A percentile compares a stretch with the other conserved stretches of the same genome.
Evolutionary conservation across 208 protist genomes (phyloP).

Genomic region (Leishmania tarentolae): DNA sequence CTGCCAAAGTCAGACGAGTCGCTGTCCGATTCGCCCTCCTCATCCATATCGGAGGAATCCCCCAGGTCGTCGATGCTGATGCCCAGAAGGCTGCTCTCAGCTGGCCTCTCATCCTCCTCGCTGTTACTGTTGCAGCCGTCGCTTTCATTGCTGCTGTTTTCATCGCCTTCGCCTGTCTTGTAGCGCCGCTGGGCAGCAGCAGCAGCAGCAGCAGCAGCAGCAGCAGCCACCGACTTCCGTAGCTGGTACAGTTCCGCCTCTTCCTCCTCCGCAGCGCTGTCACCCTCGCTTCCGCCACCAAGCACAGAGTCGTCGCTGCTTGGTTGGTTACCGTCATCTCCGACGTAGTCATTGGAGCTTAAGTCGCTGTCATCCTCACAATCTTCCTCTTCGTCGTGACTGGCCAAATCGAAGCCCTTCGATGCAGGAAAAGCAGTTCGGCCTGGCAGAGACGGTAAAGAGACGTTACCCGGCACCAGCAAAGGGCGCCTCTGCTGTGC

Average conservation of each 20-base stretch:
- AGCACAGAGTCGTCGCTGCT: slow-evolving; percentile 46
- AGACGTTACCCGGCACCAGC: not conserved
- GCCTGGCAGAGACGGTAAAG: not conserved
- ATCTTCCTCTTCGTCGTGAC: slow-evolving; percentile 11
- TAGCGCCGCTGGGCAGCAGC: not conserved
- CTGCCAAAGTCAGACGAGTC: slow-evolving; percentile 11
- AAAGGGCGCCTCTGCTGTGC: not conserved
- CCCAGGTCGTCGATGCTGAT: not conserved
- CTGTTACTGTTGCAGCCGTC: slow-evolving; percentile 3
- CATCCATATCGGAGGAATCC: not conserved
- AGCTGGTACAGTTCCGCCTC: slow-evolving; percentile 33
- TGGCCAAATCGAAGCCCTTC: not conserved
- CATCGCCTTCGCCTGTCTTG: not conserved
- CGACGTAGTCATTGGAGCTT: slow-evolving; percentile 44
- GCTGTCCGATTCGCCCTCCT: slow-evolving; percentile 12
- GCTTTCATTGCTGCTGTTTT: slow-evolving; percentile 1
- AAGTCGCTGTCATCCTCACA: slow-evolving; percentile 14
- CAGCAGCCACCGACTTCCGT: slow-evolving; percentile 25
- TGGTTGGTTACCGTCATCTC: slow-evolving; percentile 65
- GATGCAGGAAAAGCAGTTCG: not conserved
- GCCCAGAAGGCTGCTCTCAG: not conserved
- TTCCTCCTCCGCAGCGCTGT: slow-evolving; percentile 28
- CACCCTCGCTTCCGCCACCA: slow-evolving; percentile 20
- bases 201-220: slow-evolving; percentile 6
- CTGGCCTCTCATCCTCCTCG: slow-evolving; percentile 4